phyloP scores from a whole-genome alignment of 352 stramenopile genomes.

The Pythium utonaiense region DNA sequence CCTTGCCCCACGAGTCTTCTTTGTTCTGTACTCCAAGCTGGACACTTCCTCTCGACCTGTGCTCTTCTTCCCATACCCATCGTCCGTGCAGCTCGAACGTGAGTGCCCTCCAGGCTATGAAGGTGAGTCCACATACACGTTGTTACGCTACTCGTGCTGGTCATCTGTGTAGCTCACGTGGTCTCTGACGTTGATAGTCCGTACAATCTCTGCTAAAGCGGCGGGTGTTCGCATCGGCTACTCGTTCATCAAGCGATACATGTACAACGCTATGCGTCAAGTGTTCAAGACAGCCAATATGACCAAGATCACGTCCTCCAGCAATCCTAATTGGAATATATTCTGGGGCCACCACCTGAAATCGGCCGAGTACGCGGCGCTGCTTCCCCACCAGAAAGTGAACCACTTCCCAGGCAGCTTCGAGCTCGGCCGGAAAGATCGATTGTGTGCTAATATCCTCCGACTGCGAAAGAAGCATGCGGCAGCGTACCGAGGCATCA shows the following conservation, averaged over 20 bases:
- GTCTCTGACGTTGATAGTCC: constrained; percentile 23
- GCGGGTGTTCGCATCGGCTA: constrained; percentile 40
- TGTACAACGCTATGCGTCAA: constrained; percentile 74
- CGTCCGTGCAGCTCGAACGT: constrained; percentile 35
- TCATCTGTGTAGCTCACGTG: neutral
- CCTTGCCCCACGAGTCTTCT: constrained; percentile 19
- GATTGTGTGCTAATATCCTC: constrained; percentile 53
- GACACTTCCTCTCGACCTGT: constrained; percentile 30
- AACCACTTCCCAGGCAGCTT: constrained; percentile 82
- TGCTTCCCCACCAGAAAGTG: constrained; percentile 54
- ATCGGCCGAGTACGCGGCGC: constrained; percentile 29
- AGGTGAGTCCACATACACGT: too few relatives aligned
- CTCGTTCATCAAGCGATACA: constrained; percentile 64
- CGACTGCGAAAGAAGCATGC: constrained; percentile 64
- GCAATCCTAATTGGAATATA: constrained; percentile 47
- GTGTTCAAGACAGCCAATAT: constrained; percentile 44
- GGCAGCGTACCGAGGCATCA: constrained; percentile 40
- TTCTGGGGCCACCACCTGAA: constrained; percentile 77
- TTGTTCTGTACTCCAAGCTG: constrained; percentile 54
- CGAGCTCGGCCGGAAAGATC: constrained; percentile 74
- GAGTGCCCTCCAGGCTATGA: constrained; percentile 54
- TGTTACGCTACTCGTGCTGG: neutral
- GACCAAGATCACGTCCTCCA: constrained; percentile 29
- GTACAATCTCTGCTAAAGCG: constrained; percentile 20
- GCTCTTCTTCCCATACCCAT: constrained; percentile 65